phyloP scores from a whole-genome alignment of 805 yeast species.

The Candida pini region DNA sequence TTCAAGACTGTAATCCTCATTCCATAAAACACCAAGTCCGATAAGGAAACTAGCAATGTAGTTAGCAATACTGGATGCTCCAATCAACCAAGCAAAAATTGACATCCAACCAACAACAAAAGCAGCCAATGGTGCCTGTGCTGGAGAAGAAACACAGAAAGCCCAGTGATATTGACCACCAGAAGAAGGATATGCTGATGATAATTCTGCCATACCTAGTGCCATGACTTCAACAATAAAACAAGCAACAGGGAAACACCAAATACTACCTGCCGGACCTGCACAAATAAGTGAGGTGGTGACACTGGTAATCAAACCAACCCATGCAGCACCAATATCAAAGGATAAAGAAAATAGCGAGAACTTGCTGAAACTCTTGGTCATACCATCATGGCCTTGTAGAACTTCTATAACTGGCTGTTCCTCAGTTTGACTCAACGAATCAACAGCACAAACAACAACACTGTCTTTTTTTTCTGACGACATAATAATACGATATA shows the following conservation, averaged over 20 bases:
- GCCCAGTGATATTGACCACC: slow-evolving; percentile 32
- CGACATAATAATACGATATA: too few species aligned
- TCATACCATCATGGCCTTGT: slow-evolving; percentile 9
- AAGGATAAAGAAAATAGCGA: slow-evolving; percentile 8
- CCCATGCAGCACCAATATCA: slow-evolving; percentile 12
- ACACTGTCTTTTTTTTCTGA: neutral
- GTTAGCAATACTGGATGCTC: slow-evolving; percentile 14
- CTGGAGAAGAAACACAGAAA: slow-evolving; percentile 21
- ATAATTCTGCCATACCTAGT: slow-evolving; percentile 43
- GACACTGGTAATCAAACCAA: slow-evolving; percentile 10
- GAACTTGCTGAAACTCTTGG: slow-evolving; percentile 9
- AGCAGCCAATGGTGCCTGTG: slow-evolving; percentile 17
- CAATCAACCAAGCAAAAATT: slow-evolving; percentile 19
- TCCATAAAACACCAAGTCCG: slow-evolving; percentile 8
- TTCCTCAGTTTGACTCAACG: slow-evolving; percentile 2
- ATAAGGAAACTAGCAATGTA: slow-evolving; percentile 7
- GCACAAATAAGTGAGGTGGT: slow-evolving; percentile 7
- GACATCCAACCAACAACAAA: slow-evolving; percentile 22
- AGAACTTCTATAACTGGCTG: slow-evolving; percentile 2
- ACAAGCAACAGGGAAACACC: slow-evolving; percentile 35
- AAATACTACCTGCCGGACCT: slow-evolving; percentile 10
- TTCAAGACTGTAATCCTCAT: slow-evolving; percentile 7
- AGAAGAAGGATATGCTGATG: slow-evolving; percentile 28
- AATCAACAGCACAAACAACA: neutral
- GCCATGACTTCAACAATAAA: slow-evolving; percentile 49